Conservation (phyloP, 306 rosid species). For the Inga leiocalycina region DNA sequence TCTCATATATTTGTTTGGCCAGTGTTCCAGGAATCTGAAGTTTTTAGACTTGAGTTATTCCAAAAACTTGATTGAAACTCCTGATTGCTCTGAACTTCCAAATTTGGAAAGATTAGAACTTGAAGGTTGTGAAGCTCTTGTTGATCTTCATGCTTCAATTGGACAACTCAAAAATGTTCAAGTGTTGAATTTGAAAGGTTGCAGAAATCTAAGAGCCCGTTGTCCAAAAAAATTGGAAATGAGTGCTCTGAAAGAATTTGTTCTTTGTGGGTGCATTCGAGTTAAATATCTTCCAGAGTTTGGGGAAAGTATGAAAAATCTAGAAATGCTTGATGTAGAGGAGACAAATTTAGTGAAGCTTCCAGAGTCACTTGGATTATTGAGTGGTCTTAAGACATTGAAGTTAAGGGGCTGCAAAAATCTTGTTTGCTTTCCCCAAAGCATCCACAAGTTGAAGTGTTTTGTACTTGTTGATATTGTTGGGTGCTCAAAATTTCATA, state of each 20-base stretch:
- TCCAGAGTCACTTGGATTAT: neutral
- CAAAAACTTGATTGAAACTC: neutral
- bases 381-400: neutral
- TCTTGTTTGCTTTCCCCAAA: neutral
- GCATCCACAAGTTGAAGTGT: neutral
- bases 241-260: neutral
- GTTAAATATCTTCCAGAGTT: neutral
- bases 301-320: neutral
- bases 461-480: neutral
- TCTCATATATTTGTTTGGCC: neutral
- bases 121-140: neutral
- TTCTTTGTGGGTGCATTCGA: neutral
- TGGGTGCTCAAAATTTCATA: neutral
- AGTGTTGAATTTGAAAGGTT: neutral
- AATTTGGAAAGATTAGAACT: neutral
- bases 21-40: neutral
- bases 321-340: neutral
- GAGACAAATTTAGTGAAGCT: neutral
- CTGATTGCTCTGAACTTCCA: neutral
- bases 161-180: neutral
- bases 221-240: neutral
- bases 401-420: neutral
- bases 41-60: neutral
- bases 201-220: neutral
- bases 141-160: neutral